A percentile compares a stretch with the other conserved stretches of the same genome.
Evolutionary conservation across 2,329 filamentous ascomycete species (phyloP).

Genomic region (Phaeosphaeriaceae sp.): DNA sequence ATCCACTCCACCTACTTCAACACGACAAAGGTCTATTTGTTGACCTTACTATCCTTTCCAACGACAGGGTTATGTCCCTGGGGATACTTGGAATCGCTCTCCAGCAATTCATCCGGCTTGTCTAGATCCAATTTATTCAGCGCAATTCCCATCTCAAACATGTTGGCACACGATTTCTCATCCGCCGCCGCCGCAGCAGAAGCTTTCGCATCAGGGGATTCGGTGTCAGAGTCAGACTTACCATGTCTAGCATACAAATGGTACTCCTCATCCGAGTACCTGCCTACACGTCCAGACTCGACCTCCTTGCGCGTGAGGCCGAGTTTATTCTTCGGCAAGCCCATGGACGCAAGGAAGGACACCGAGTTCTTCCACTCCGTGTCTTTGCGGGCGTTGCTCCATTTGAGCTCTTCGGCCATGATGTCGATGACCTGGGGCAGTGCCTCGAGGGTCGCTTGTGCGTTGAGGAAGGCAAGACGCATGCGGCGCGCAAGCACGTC

Average conservation of each 20-base stretch:
- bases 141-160: slow-evolving; percentile 30
- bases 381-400: slow-evolving; percentile 76
- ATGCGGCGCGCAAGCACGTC: slow-evolving; percentile 88
- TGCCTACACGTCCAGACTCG: slow-evolving; percentile 57
- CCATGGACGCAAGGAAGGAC: slow-evolving; percentile 67
- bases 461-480: slow-evolving; percentile 87
- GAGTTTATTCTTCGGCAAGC: slow-evolving; percentile 64
- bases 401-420: slow-evolving; percentile 83
- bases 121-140: slow-evolving; percentile 48
- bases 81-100: slow-evolving; percentile 56
- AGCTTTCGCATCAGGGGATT: background rate
- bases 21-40: slow-evolving; percentile 50
- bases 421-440: slow-evolving; percentile 86
- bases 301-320: slow-evolving; percentile 64
- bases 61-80: slow-evolving; percentile 55
- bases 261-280: slow-evolving; percentile 57
- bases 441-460: slow-evolving; percentile 86
- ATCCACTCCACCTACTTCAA: too few relatives aligned
- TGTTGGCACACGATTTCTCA: slow-evolving; percentile 21
- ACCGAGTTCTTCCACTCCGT: slow-evolving; percentile 79
- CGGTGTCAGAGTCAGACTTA: slow-evolving; percentile 36
- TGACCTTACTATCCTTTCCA: slow-evolving; percentile 53
- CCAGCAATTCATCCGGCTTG: slow-evolving; percentile 61
- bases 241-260: slow-evolving; percentile 58
- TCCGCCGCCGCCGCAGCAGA: slow-evolving; percentile 11